Conservation (phyloP, 345 rosid species). For the Geranium rotundifolium region DNA sequence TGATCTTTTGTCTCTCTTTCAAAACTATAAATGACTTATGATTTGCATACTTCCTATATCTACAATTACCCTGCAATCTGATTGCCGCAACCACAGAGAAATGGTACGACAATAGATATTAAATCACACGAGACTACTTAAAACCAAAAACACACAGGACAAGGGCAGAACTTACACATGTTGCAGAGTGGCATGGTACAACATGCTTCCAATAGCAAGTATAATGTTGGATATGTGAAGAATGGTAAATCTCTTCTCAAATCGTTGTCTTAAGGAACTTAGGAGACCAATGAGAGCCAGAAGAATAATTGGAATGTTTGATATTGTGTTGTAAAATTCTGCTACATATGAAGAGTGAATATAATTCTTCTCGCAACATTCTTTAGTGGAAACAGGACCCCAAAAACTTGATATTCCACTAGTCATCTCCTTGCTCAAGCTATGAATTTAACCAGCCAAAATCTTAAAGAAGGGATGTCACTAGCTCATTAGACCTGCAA, state of each 20-base stretch:
- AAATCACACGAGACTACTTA: too few relatives aligned
- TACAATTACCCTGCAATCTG: too few relatives aligned
- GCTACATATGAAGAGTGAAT: constrained; percentile 69
- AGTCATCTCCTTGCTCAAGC: constrained; percentile 29
- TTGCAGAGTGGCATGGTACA: constrained; percentile 74
- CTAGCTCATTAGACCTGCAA: too few relatives aligned
- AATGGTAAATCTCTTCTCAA: constrained; percentile 88
- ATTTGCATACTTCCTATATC: too few relatives aligned
- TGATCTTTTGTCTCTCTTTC: too few relatives aligned
- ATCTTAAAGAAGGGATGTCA: too few relatives aligned
- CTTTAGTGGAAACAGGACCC: constrained; percentile 90
- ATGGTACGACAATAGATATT: too few relatives aligned
- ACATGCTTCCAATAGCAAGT: constrained; percentile 88
- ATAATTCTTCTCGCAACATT: constrained; percentile 83
- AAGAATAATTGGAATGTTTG: constrained; percentile 63
- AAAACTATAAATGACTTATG: too few relatives aligned
- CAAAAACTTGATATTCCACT: constrained; percentile 70
- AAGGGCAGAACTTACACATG: constrained; percentile 53
- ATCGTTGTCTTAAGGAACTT: constrained; percentile 73
- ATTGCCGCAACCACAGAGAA: too few relatives aligned
- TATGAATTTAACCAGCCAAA: too few relatives aligned
- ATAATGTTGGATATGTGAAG: constrained; percentile 86
- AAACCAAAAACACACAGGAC: constrained; percentile 1
- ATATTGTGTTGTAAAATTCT: constrained; percentile 76
- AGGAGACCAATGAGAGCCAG: constrained; percentile 75